Evolutionary conservation across 495 filamentous ascomycete species (phyloP), one percentile per base, ranked within the genome.

Genomic region (Apiosordaria backusii): DNA sequence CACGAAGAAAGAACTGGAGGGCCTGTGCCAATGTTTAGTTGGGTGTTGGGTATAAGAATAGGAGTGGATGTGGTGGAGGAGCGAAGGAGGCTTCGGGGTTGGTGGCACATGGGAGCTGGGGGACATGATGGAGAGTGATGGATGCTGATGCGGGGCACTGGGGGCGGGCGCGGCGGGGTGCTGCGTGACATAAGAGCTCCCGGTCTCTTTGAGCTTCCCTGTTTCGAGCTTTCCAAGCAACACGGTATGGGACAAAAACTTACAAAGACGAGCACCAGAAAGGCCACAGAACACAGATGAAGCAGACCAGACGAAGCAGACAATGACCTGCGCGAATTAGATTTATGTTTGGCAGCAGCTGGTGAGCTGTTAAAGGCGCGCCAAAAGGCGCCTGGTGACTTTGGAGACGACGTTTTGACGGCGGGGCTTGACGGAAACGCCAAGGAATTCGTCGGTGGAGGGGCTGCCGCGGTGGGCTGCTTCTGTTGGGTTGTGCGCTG

Each of bases 231-330:
- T n/a, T n/a, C n/a, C n/a, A n/a, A n/a, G 18, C 4, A 23, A 21
- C 18, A 4, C 57, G 16, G 16, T 2, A 18, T 21, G 15, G 21
- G 27, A 27, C 21, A 18, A 23, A 23, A 6, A 82, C 83, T 80
- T 73, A 85, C 82, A 65, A 84, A 70, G 59, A 81, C 74, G 27
- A 82, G 62, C 45, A 79, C 71, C 55, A 85, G 66, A 61, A 83
- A 72, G 29, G 76, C 74, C 54, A 79, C 67, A 4, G 81, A 81
- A 61, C 72, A 77, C 57, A 79, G 40, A 57, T 80, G 81, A 19
- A 82, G 57, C 50, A 72, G 50, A 50, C 64, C 65, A 21, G 58
- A 60, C 35, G 67, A 68, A 13, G 59, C 27, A 52, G 19, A 54
- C 29, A 19, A 52, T 58, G 52, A 23, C 52, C 22, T 59, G 60